Base-by-base conservation (phyloP, 2,329 filamentous ascomycete species). In the Corniculantispora saksenae region DNA sequence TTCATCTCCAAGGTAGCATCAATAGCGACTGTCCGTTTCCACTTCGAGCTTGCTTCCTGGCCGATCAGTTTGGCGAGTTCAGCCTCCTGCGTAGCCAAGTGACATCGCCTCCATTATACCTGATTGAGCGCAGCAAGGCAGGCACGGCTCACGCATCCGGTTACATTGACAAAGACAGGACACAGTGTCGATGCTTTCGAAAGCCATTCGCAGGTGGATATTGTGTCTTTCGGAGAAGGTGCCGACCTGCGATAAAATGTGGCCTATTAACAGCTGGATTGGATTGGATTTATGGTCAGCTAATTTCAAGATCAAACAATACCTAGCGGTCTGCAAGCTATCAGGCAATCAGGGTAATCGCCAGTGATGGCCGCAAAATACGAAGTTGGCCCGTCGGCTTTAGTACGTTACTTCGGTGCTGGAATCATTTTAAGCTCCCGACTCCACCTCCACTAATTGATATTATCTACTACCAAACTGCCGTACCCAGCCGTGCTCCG, bases 1-100 rank as follows among this genome's bases (percentile, higher is more conserved):
- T 17, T 12, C 43, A 21, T 50, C 61, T 63, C 61, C 61, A 63
- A 63, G 51, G 61, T 63, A 63, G 27, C 61, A 57, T 63, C 29
- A 29, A 63, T 17, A 17, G 40, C 40, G n/a, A 25, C n/a, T 21
- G 8, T 38, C 47, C 4, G 13, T 19, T 43, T 25, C 60, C 60
- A n/a, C 1, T 48, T 47, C 10, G n/a, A 21, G 51, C 17, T 32
- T 32, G 48, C 35, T 5, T 25, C 23, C 19, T 32, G 32, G 40
- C 47, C 27, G 51, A 63, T 63, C 25, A 38, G n/a, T 6, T 51
- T n/a, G 15, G 43, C 29, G 13, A 10, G 21, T 48, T 17, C 40
- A 21, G 50, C 29, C 51, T 56, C 38, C 35, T n/a, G 29, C 19
- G 3, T 17, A 48, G 51, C 40, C 51, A 48, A 38, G 50, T 45